Percentiles rank a stretch among this genome's conserved stretches.
Evolutionary conservation across 306 rosid species (phyloP).

Genomic region (Styphnolobium japonicum): DNA sequence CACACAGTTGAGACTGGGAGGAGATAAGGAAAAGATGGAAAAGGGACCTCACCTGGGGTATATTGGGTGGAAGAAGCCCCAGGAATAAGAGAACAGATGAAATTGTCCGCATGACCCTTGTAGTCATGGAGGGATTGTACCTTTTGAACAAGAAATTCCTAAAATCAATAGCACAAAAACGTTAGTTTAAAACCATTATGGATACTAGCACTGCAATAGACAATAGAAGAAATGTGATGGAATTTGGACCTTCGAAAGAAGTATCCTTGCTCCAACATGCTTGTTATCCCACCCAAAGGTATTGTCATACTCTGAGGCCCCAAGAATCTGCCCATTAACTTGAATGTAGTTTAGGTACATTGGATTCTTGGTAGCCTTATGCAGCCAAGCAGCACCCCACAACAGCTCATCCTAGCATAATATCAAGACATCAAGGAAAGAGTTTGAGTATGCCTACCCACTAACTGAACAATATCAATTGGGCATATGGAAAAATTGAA

Average conservation of each 20-base stretch:
- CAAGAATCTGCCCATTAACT: constrained; percentile 81
- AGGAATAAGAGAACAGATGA: constrained; percentile 82
- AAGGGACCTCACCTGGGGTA: constrained; percentile 66
- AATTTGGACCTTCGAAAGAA: constrained; percentile 85
- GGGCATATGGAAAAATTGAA: neutral
- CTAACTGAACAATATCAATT: neutral
- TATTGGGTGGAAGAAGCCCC: constrained; percentile 81
- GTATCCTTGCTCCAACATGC: constrained; percentile 95
- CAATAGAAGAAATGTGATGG: neutral
- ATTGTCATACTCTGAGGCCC: constrained; percentile 82
- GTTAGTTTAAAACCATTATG: neutral
- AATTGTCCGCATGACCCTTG: constrained; percentile 87
- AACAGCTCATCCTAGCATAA: constrained; percentile 78
- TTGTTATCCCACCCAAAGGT: constrained; percentile 99
- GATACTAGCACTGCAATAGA: neutral
- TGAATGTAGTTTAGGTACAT: constrained; percentile 76
- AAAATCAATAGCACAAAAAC: neutral
- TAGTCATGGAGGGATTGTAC: constrained; percentile 79
- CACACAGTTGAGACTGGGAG: constrained; percentile 18
- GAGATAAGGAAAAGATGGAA: neutral
- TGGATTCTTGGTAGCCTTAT: constrained; percentile 83
- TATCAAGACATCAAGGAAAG: neutral
- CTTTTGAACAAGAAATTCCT: constrained; percentile 86
- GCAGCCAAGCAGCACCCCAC: constrained; percentile 99
- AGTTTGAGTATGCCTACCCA: neutral